These are phyloP conservation scores for Neofusicoccum sp. DNA, from an alignment of 2,329 filamentous ascomycete species.

Conservation along the genomic window DNA sequence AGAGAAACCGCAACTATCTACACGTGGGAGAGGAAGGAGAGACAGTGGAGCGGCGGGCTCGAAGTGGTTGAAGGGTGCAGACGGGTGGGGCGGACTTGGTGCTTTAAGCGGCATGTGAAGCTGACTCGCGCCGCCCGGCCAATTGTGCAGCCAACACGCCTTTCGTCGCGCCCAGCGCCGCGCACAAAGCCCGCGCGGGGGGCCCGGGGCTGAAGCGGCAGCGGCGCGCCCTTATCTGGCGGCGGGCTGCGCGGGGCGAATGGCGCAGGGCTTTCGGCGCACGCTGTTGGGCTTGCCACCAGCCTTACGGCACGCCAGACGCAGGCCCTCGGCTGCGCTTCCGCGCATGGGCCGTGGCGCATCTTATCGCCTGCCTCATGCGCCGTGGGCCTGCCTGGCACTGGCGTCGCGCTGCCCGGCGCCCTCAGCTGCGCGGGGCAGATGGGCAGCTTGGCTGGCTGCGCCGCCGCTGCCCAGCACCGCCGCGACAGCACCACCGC, in stretches of 20 bases:
- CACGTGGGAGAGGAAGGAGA: constrained; percentile 10
- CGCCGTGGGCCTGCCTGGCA: not conserved
- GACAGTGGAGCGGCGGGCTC: constrained; percentile 1
- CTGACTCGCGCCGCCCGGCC: constrained; percentile 10
- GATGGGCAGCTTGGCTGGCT: not conserved
- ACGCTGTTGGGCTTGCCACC: not conserved
- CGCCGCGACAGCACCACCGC: no score
- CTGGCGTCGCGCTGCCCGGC: not conserved
- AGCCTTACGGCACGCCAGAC: not conserved
- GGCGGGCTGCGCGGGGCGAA: not conserved
- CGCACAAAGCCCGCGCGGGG: not conserved
- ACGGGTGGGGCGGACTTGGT: constrained; percentile 4
- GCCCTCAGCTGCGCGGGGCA: not conserved
- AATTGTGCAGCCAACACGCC: not conserved
- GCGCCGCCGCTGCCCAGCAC: not conserved
- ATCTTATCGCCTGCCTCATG: not conserved
- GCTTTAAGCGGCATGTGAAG: constrained; percentile 5
- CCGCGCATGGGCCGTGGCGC: constrained; percentile 7
- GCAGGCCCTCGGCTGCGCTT: constrained; percentile 1
- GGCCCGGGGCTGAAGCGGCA: not conserved
- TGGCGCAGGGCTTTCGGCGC: not conserved
- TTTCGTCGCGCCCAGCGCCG: not conserved
- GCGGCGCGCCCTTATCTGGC: not conserved
- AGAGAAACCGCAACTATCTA: constrained; percentile 12
- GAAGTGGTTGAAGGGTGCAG: constrained; percentile 5